These are phyloP conservation scores for Elymus sibiricus DNA, from an alignment of 176 grass and related monocot species.

Conservation along the genomic window DNA sequence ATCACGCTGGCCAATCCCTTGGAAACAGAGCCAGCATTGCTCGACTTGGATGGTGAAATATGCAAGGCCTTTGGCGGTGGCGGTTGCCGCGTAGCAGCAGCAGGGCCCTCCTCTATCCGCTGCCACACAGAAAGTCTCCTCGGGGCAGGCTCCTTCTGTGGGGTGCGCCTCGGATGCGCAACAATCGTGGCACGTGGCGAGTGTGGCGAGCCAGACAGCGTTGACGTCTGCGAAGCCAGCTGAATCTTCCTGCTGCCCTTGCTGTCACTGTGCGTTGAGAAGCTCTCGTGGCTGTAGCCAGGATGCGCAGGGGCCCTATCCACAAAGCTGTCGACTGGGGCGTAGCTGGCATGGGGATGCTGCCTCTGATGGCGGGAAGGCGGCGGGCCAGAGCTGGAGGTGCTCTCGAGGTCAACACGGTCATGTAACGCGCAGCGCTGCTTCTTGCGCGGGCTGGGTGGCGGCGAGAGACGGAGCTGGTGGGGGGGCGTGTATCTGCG, in stretches of 20 bases:
- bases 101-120: slow-evolving; percentile 69
- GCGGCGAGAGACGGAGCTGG: slow-evolving; percentile 9
- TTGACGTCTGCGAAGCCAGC: neutral
- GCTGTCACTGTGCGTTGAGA: slow-evolving; percentile 27
- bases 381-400: slow-evolving; percentile 38
- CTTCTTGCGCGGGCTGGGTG: slow-evolving; percentile 23
- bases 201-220: neutral
- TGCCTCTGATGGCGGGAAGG: slow-evolving; percentile 29
- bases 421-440: slow-evolving; percentile 24
- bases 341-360: slow-evolving; percentile 16
- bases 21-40: slow-evolving; percentile 15
- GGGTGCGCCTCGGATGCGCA: slow-evolving; percentile 19
- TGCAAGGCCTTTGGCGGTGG: slow-evolving; percentile 31
- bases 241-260: slow-evolving; percentile 63
- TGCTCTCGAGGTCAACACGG: slow-evolving; percentile 36
- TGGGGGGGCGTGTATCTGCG: neutral
- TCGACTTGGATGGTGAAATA: slow-evolving; percentile 38
- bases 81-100: slow-evolving; percentile 23
- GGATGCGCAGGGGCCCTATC: slow-evolving; percentile 30
- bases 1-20: slow-evolving; percentile 37
- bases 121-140: slow-evolving; percentile 82
- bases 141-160: slow-evolving; percentile 40
- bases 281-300: slow-evolving; percentile 12
- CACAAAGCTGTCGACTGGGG: slow-evolving; percentile 28
- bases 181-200: neutral